Conservation (phyloP, 768 basidiomycete species). For the Imleria badia region DNA sequence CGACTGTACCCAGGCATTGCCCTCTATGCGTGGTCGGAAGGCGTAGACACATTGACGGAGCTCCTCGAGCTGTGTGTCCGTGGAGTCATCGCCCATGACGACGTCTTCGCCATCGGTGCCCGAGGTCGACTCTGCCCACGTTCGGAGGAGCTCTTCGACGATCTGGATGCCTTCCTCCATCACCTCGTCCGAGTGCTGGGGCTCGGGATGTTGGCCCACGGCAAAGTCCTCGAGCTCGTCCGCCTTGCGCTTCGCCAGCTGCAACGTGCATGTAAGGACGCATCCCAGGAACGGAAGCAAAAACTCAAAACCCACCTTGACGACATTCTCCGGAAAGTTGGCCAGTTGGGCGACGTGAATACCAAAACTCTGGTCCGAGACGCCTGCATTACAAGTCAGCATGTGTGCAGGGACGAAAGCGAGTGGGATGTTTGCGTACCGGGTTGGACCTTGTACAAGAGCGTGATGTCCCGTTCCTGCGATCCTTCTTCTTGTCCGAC, state of each 20-base stretch:
- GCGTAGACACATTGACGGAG: constrained; percentile 63
- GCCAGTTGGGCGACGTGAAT: constrained; percentile 98
- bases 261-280: background rate
- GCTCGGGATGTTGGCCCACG: constrained; percentile 36
- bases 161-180: constrained; percentile 78
- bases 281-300: background rate
- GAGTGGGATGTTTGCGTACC: constrained; percentile 47
- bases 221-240: constrained; percentile 89
- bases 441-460: constrained; percentile 72
- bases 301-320: constrained; percentile 56
- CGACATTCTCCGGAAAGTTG: constrained; percentile 93
- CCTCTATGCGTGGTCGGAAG: constrained; percentile 69
- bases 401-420: background rate
- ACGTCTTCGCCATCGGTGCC: constrained; percentile 44
- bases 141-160: constrained; percentile 72
- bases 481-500: constrained; percentile 54
- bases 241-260: constrained; percentile 91
- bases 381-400: constrained; percentile 44
- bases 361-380: constrained; percentile 97
- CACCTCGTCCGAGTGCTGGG: constrained; percentile 55
- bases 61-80: constrained; percentile 39
- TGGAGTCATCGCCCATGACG: constrained; percentile 48
- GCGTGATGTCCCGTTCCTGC: constrained; percentile 74
- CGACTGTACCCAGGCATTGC: constrained; percentile 74
- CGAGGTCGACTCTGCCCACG: constrained; percentile 53